Evolutionary conservation across 2,329 filamentous ascomycete species (phyloP).

Genomic region (Elsinoe australis): DNA sequence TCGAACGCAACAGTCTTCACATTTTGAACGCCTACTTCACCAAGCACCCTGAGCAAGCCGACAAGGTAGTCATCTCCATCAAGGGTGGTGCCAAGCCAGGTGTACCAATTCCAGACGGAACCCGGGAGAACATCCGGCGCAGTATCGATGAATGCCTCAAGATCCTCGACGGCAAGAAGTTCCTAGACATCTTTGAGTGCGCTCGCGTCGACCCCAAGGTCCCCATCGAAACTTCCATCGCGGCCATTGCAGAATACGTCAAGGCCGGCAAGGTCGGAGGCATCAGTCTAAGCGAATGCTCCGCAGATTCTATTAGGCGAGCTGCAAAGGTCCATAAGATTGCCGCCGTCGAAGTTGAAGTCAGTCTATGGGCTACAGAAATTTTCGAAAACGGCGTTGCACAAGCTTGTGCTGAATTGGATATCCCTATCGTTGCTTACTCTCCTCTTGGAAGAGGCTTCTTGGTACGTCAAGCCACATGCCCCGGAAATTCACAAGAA

Average conservation of each 20-base stretch:
- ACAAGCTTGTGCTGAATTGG: constrained; percentile 50
- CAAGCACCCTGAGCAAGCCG: constrained; percentile 44
- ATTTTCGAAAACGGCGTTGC: constrained; percentile 53
- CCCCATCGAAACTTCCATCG: constrained; percentile 40
- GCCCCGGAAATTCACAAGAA: no score
- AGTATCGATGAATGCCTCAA: constrained; percentile 42
- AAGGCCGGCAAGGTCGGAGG: constrained; percentile 38
- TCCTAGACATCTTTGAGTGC: constrained; percentile 42
- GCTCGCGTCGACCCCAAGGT: constrained; percentile 38
- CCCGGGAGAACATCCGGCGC: constrained; percentile 34
- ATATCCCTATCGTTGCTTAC: constrained; percentile 65
- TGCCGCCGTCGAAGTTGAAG: constrained; percentile 53
- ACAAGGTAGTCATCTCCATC: constrained; percentile 45
- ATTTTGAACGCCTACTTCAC: constrained; percentile 46
- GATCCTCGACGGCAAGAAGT: constrained; percentile 41
- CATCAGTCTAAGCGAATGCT: constrained; percentile 40
- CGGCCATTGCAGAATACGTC: constrained; percentile 34
- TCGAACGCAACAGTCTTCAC: constrained; percentile 41
- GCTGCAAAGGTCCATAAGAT: constrained; percentile 49
- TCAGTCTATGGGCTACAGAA: constrained; percentile 51
- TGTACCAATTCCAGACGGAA: constrained; percentile 34
- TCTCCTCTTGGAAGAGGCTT: constrained; percentile 60
- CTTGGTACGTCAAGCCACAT: constrained; percentile 30
- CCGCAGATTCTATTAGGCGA: constrained; percentile 40
- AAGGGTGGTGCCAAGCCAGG: constrained; percentile 39